Evolutionary conservation across 148 eudicot genomes (phyloP).

Genomic region (Chenopodium quinoa): DNA sequence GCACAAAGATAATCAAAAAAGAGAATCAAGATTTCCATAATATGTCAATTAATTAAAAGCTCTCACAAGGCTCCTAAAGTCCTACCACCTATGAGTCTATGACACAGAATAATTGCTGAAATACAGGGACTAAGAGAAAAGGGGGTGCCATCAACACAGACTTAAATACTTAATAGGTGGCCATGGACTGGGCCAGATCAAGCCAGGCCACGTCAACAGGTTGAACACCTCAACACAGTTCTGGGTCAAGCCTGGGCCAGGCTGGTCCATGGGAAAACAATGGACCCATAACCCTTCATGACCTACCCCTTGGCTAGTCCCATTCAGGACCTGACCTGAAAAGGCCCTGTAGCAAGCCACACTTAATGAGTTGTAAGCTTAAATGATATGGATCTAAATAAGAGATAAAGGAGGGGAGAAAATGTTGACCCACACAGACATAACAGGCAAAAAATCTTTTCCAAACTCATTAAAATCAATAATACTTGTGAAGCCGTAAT

Average conservation of each 20-base stretch:
- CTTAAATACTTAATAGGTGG: background rate
- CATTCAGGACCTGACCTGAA: too few species aligned
- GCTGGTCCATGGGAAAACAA: too few species aligned
- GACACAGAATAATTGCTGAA: background rate
- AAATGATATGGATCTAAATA: too few species aligned
- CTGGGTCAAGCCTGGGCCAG: too few species aligned
- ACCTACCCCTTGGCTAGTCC: too few species aligned
- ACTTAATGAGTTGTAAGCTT: too few species aligned
- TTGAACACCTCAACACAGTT: background rate
- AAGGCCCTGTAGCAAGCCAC: too few species aligned
- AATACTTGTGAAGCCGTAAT: background rate
- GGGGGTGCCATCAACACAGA: background rate
- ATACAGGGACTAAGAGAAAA: background rate
- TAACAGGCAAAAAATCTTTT: background rate
- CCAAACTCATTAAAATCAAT: background rate
- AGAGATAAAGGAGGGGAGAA: too few species aligned
- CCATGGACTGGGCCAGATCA: background rate
- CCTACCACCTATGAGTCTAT: background rate
- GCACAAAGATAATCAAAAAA: conserved; percentile 13
- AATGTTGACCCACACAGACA: background rate
- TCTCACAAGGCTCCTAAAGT: background rate
- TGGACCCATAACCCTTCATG: too few species aligned
- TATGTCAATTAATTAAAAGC: background rate
- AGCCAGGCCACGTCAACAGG: too few species aligned
- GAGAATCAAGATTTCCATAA: conserved; percentile 2